Percentiles rank a stretch among this genome's conserved stretches.
These are phyloP conservation scores for Floccularia luteovirens DNA, from an alignment of 768 basidiomycete genomes.

Conservation along the genomic window DNA sequence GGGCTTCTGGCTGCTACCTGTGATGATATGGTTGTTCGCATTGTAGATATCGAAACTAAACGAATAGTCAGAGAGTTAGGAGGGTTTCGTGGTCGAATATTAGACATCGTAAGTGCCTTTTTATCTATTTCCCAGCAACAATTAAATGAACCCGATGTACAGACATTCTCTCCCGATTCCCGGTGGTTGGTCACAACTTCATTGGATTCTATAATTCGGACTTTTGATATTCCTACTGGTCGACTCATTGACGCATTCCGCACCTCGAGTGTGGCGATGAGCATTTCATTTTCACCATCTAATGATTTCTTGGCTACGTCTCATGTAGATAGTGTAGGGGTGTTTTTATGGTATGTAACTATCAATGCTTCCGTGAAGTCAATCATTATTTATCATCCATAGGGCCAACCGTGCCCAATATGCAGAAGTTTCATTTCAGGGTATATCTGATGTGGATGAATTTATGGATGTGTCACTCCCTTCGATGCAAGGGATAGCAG, in stretches of 20 bases:
- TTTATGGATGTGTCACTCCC: slow-evolving; percentile 67
- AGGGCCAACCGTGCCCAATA: slow-evolving; percentile 98
- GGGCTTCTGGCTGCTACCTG: slow-evolving; percentile 77
- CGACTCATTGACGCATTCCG: slow-evolving; percentile 88
- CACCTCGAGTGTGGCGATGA: slow-evolving; percentile 82
- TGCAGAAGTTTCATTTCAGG: slow-evolving; percentile 73
- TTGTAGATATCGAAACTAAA: slow-evolving; percentile 88
- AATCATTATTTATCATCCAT: slow-evolving; percentile 1
- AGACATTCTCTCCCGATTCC: slow-evolving; percentile 95
- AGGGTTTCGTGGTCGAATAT: slow-evolving; percentile 76
- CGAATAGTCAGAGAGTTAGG: slow-evolving; percentile 83
- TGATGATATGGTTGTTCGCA: slow-evolving; percentile 78
- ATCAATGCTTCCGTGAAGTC: neutral
- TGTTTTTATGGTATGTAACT: slow-evolving; percentile 77
- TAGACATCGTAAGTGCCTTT: slow-evolving; percentile 67
- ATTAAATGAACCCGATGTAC: neutral
- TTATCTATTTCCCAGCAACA: neutral
- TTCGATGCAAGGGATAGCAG: slow-evolving; percentile 72
- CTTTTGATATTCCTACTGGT: slow-evolving; percentile 93
- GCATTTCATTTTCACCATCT: slow-evolving; percentile 87
- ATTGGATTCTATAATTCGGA: slow-evolving; percentile 86
- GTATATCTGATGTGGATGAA: slow-evolving; percentile 72
- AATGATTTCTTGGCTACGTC: slow-evolving; percentile 94
- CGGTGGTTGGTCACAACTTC: slow-evolving; percentile 89
- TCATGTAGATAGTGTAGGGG: slow-evolving; percentile 90